Evolutionary conservation across 306 rosid genomes (phyloP).

Genomic region (Betula pendula): DNA sequence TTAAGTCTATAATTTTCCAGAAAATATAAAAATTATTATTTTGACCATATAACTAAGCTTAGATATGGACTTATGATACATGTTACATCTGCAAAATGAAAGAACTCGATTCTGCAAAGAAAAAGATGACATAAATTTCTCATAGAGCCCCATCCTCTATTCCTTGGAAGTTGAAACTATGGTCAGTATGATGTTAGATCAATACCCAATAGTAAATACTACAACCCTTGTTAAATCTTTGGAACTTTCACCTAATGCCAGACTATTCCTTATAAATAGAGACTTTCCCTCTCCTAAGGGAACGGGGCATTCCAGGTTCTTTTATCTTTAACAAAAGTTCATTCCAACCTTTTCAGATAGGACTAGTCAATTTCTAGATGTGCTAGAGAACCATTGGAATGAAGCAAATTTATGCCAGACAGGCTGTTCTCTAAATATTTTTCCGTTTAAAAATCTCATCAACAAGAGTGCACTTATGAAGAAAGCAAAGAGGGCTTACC

Average conservation of each 20-base stretch:
- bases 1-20: too few species aligned
- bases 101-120: neutral
- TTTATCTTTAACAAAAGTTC: neutral
- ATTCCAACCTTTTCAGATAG: neutral
- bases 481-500: slow-evolving; percentile 49
- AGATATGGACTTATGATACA: neutral
- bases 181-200: neutral
- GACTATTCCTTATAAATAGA: neutral
- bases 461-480: neutral
- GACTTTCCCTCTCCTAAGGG: neutral
- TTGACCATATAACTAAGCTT: neutral
- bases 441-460: neutral
- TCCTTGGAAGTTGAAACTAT: neutral
- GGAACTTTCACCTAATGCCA: neutral
- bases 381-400: neutral
- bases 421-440: neutral
- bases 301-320: neutral
- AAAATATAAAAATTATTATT: too few species aligned
- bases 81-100: neutral
- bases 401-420: neutral
- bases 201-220: neutral
- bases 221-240: neutral
- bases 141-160: neutral
- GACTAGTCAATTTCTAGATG: neutral
- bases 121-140: neutral